Percentiles rank a stretch among this genome's conserved stretches.
Conservation (phyloP, 163 green algal species). For the Coccomyxa subellipsoidea region DNA sequence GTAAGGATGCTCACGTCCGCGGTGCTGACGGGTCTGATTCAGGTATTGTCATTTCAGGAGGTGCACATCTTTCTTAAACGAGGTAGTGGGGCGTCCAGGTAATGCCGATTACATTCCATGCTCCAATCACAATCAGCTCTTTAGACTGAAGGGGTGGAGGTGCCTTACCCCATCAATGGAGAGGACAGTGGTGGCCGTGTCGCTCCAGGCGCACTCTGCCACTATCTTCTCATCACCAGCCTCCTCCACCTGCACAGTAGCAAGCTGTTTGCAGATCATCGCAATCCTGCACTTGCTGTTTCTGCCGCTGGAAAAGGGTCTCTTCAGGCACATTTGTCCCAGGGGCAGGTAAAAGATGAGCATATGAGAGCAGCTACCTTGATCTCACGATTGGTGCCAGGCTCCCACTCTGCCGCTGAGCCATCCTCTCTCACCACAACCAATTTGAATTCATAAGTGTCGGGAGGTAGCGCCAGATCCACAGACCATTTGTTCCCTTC, state of each 20-base stretch:
- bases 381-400: constrained; percentile 21
- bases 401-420: constrained; percentile 23
- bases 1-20: no score
- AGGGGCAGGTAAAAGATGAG: neutral
- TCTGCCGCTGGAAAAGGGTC: no score
- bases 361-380: constrained; percentile 8
- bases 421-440: constrained; percentile 22
- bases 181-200: constrained; percentile 19
- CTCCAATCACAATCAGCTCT: no score
- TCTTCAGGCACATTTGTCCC: no score
- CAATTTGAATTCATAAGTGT: constrained; percentile 34
- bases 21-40: no score
- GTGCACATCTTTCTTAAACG: no score
- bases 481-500: constrained; percentile 29
- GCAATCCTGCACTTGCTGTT: no score
- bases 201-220: constrained; percentile 21
- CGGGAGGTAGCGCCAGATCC: constrained; percentile 16
- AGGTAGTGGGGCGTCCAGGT: no score
- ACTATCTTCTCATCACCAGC: neutral
- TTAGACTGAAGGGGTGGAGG: neutral
- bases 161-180: neutral
- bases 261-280: neutral
- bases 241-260: neutral
- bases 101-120: no score
- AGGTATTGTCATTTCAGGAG: no score